Evolutionary conservation across 2,329 filamentous ascomycete genomes (phyloP), one percentile per base, ranked within the genome.

Genomic region (Arthrobotrys sinensis): DNA sequence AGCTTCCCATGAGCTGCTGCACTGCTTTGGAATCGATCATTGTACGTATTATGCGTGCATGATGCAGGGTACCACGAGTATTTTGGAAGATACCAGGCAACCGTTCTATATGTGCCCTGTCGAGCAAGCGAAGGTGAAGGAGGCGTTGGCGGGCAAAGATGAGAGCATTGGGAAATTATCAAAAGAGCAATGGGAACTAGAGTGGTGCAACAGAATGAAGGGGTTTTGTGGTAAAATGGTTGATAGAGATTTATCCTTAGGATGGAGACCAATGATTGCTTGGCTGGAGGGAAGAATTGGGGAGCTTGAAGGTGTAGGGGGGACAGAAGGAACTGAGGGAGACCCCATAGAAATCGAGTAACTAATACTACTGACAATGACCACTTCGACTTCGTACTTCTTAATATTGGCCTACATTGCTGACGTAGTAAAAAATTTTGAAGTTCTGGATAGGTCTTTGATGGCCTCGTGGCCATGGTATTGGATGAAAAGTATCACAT

Each of bases 11-110:
- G 91, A 93, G 81, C 83, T 92, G 0, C 89, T 90, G 0, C 91
- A 92, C 82, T 92, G 90, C 81, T 87, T 93, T 43, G 89, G 88
- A 0, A 85, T 93, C 12, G 90, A 83, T 6, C 91, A 93, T 82
- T 93, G 91, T 81, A 84, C 88, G 0, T 91, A 89, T 80, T 91
- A 89, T 80, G 89, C 90, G 0, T 92, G 90, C 80, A 85, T 86
- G 1, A 90, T 91, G 89, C 90, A 91, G 81, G 86, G 88, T 3
- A 89, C 88, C 0, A 86, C 87, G 0, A 85, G 86, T 0, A 84
- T 90, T 45, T 84, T 83, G 0, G 90, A 91, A 82, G 90, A 91
- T 81, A 85, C 86, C 1, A 84, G 89, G 48, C 89, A 91, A 81
- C 89, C 90, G 24, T 89, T 89, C 0, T 91, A 90, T 80, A 80